phyloP scores from a whole-genome alignment of 371 early-diverging fungal genomes.

The Blakeslea trispora region DNA sequence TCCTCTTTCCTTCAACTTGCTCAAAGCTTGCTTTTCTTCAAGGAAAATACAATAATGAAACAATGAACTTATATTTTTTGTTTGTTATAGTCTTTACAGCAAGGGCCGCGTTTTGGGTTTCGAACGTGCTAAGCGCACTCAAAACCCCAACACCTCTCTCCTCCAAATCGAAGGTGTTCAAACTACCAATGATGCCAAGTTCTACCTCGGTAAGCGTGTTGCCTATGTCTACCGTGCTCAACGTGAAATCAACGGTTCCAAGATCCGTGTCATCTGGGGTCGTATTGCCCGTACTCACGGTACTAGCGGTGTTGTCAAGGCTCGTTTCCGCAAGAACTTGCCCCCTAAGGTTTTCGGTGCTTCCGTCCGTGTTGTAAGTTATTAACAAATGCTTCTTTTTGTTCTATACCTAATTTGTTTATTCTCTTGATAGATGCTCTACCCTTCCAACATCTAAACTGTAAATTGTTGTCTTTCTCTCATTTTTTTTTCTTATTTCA shows the following conservation, averaged over 20 bases:
- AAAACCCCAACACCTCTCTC: conserved; percentile 88
- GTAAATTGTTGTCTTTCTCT: not conserved
- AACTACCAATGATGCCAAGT: conserved; percentile 83
- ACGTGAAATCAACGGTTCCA: conserved; percentile 87
- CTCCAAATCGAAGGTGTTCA: conserved; percentile 92
- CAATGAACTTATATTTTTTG: too few relatives aligned
- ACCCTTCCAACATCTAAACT: conserved; percentile 88
- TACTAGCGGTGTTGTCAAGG: conserved; percentile 94
- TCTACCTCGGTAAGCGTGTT: conserved; percentile 91
- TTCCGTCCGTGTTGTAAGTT: conserved; percentile 85
- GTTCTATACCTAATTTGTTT: not conserved
- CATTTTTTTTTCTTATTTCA: too few relatives aligned
- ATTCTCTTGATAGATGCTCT: conserved; percentile 72
- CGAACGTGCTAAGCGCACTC: conserved; percentile 92
- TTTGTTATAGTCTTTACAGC: conserved; percentile 94
- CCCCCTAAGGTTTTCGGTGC: conserved; percentile 95
- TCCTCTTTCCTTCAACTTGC: not conserved
- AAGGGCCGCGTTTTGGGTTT: conserved; percentile 95
- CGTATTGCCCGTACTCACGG: conserved; percentile 94
- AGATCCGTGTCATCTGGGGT: conserved; percentile 97
- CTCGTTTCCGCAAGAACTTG: conserved; percentile 95
- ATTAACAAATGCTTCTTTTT: not conserved
- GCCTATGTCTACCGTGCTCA: conserved; percentile 87
- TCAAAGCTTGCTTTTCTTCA: conserved; percentile 4
- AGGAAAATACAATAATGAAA: too few relatives aligned